Evolutionary conservation across 805 yeast species (phyloP), one percentile per base, ranked within the genome.

Genomic region (Candida nitratophila): DNA sequence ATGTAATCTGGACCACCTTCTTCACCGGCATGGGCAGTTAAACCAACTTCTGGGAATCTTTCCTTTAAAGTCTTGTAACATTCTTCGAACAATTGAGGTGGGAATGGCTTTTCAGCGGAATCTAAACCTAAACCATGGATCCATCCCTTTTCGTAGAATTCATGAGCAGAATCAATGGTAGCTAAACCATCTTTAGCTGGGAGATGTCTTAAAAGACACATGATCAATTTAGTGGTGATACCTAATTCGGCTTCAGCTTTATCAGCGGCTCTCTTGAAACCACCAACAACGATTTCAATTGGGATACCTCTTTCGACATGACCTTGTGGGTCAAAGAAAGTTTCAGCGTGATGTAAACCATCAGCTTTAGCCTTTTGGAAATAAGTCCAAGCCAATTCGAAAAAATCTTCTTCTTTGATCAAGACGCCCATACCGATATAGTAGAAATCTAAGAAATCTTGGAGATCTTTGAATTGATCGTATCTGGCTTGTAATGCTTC

Each of bases 11-110:
- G 79, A 50, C 83, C 86, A 43, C 91, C 95, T 67, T 86, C 95
- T 64, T 86, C 95, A 54, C 95, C 95, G 2, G 93, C 95, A 56
- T 86, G 95, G 2, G 95, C 91, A 32, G 95, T 86, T 44, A 83
- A 69, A 34, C 78, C 73, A 44, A 81, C 73, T 21, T 74, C 64
- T 21, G 82, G 77, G 55, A 69, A 75, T 36, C 68, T 57, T 21
- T 68, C 64, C 44, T 67, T 69, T 8, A 84, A 73, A 19, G 59
- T 54, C 10, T 62, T 52, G 59, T 81, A 86, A 59, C 88, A 81
- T 40, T 82, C 85, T 14, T 64, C 65, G 55, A 85, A 86, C 40
- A 82, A 57, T 41, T 74, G 70, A 11, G 95, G 91, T 15, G 90
- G 91, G 64, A 81, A 81, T 30, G 87, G 89, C 48, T 68, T 76